Percentiles rank a stretch among this genome's conserved stretches.
phyloP scores from a whole-genome alignment of 1,139 yeast species.

The Blastobotrys illinoisensis region DNA sequence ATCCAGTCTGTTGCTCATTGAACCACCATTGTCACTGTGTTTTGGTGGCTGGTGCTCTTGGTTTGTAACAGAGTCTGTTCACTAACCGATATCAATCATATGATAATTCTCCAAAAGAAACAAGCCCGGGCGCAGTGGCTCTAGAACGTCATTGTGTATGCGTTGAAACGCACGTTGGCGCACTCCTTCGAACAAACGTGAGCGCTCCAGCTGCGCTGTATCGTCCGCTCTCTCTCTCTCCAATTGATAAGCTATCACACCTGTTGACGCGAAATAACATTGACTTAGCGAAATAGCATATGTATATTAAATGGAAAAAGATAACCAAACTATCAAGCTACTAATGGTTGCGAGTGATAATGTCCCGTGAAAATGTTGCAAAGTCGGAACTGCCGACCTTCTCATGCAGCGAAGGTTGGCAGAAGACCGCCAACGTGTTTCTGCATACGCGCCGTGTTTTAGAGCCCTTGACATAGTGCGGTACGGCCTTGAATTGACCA shows the following conservation, averaged over 20 bases:
- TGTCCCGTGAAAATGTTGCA: slow-evolving; percentile 42
- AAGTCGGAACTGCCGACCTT: slow-evolving; percentile 45
- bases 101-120: not conserved
- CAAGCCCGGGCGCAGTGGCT: not conserved
- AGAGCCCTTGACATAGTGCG: slow-evolving; percentile 51
- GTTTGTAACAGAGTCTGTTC: too few species aligned
- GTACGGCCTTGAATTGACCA: slow-evolving; percentile 53
- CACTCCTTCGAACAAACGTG: not conserved
- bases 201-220: not conserved
- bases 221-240: too few species aligned
- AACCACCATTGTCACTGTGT: too few species aligned
- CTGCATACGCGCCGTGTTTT: slow-evolving; percentile 39
- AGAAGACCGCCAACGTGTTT: slow-evolving; percentile 58
- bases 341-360: slow-evolving; percentile 23
- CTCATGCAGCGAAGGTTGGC: slow-evolving; percentile 56
- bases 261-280: too few species aligned
- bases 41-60: too few species aligned
- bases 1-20: not conserved
- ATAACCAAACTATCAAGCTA: too few species aligned
- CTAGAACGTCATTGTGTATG: not conserved
- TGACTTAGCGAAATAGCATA: too few species aligned
- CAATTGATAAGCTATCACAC: too few species aligned
- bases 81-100: too few species aligned
- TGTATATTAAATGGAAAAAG: too few species aligned
- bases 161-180: not conserved